Evolutionary conservation across 768 basidiomycete genomes (phyloP), one percentile per base, ranked within the genome.

Genomic region (Cubamyces sp.): DNA sequence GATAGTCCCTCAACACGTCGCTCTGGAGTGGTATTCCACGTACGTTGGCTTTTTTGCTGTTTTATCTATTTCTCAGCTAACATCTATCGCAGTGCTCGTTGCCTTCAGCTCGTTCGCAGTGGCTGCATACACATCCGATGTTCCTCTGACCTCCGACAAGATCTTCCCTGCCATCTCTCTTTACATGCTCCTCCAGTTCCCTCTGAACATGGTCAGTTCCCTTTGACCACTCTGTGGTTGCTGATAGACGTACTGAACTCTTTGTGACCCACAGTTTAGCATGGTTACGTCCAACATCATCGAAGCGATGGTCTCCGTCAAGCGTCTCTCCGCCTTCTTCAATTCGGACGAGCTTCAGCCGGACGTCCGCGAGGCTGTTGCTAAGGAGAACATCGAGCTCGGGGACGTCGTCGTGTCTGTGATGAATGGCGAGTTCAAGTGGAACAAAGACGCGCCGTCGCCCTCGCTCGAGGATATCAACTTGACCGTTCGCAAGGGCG

Each of bases 141-240:
- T 72, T 28, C 92, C 94, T 3, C 74, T 98, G 1, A 98, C 96
- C 0, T 85, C 90, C 0, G 95, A 97, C 64, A 78, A 94, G 53
- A 96, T 98, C 65, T 98, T 98, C 82, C 96, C 96, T n/a, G 87
- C 92, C 0, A 94, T 98, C 64, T 89, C 92, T 0, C 76, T 96
- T 30, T 96, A 94, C 77, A 88, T 92, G 85, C 79, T 96, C 0
- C 77, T 96, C 30, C 87, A 89, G 60, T 95, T 95, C 75, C 94
- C 94, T 1, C 78, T 96, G 23, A 90, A 84, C 2, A 91, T 93
- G 90, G 89, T 90, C 71, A 41, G 79, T 71, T 5, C 12, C 21
- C 41, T 43, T 15, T 3, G 18, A 7, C 16, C 54, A 41, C 18
- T 64, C 19, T 39, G 7, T 57, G 14, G 43, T 43, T 50, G 41